Base-by-base conservation (phyloP, 23 red algal genomes). In the Gracilaria domingensis region DNA sequence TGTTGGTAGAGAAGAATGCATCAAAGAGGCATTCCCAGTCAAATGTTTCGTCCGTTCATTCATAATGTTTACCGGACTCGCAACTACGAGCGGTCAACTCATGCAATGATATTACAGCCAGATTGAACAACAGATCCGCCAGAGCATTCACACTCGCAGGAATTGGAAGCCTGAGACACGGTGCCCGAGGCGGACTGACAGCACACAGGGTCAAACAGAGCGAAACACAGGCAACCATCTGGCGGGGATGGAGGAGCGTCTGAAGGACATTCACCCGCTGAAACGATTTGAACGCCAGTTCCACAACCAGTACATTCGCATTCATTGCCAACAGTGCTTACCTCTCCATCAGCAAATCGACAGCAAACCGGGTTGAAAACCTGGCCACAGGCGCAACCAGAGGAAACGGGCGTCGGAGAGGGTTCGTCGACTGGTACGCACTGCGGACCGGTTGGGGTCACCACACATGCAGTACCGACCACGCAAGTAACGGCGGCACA, bases 361-460 rank as follows among this genome's bases (percentile, higher is more conserved):
- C 69, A 75, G n/a, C 69, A 75, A 40, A 75, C 69, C 37, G 69
- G 69, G 69, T 75, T 23, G 69, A 75, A 75, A 9, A 45, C 36
- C 39, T 75, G 37, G 33, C n/a, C 45, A 26, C 69, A 75, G 9
- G n/a, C 36, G 69, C 69, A 75, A 40, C 1, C 4, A 28, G 0
- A 2, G 5, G 60, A 25, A 12, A 33, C 24, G 24, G 26, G 25
- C 12, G 60, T 11, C 4, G 25, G 24, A 12, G 24, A 11, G 60
- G 60, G 69, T 40, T 32, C 4, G 21, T 30, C 12, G 69, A 36
- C 21, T 45, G 37, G 21, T n/a, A n/a, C n/a, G n/a, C 69, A 75
- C 35, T 75, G 20, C 35, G 69, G 69, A n/a, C 69, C 69, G 14
- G 69, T 75, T 20, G 69, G 69, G 16, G 69, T 75, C 1, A 75